A percentile compares a stretch with the other conserved stretches of the same genome.
These are phyloP conservation scores for Zymoseptoria ardabiliae DNA, from an alignment of 2,329 filamentous ascomycete genomes.

Conservation along the genomic window DNA sequence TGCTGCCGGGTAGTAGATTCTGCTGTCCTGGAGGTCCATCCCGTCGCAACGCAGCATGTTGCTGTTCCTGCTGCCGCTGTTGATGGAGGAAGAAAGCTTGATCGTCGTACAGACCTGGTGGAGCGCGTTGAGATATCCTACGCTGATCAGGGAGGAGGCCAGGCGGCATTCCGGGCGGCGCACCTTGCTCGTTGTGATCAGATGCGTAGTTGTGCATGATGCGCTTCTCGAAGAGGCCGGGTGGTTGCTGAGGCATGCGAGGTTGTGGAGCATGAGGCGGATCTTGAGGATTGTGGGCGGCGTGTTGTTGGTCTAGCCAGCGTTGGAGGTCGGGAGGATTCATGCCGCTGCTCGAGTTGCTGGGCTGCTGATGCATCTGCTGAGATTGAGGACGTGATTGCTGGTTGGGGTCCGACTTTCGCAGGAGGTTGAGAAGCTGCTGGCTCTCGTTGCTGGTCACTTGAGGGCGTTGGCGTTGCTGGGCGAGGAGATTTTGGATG, in stretches of 20 bases:
- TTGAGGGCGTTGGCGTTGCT: slow-evolving; percentile 33
- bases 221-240: slow-evolving; percentile 31
- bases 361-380: slow-evolving; percentile 24
- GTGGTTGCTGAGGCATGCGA: slow-evolving; percentile 27
- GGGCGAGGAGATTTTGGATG: slow-evolving; percentile 32
- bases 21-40: slow-evolving; percentile 12
- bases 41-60: slow-evolving; percentile 20
- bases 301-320: slow-evolving; percentile 28
- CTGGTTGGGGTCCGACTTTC: slow-evolving; percentile 34
- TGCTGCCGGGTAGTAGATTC: slow-evolving; percentile 2
- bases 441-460: slow-evolving; percentile 61
- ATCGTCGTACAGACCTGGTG: slow-evolving; percentile 30
- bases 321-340: slow-evolving; percentile 24
- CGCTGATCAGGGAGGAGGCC: slow-evolving; percentile 16
- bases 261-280: slow-evolving; percentile 20
- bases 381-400: slow-evolving; percentile 23
- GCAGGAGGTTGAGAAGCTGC: slow-evolving; percentile 76
- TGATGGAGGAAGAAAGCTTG: slow-evolving; percentile 24
- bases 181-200: slow-evolving; percentile 16
- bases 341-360: slow-evolving; percentile 23
- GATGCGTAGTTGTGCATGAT: slow-evolving; percentile 24
- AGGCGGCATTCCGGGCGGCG: slow-evolving; percentile 13
- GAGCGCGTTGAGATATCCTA: slow-evolving; percentile 24
- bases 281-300: slow-evolving; percentile 9
- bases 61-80: slow-evolving; percentile 22